phyloP scores from a whole-genome alignment of 768 basidiomycete species.

The Kondoa malvinella region DNA sequence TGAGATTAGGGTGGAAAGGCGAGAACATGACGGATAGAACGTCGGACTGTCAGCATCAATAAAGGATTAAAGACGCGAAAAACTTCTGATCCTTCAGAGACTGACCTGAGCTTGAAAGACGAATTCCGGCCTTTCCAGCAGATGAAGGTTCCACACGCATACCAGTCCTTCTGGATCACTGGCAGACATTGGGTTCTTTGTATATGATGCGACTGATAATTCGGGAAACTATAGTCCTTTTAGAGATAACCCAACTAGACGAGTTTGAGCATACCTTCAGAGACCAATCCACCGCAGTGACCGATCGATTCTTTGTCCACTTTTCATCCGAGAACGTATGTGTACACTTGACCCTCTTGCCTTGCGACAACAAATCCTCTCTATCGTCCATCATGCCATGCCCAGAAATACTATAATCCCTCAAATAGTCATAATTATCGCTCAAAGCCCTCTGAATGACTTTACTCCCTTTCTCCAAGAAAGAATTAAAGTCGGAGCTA shows the following conservation, averaged over 20 bases:
- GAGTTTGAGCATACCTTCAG: conserved; percentile 49
- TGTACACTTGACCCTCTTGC: conserved; percentile 73
- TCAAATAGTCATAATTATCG: conserved; percentile 89
- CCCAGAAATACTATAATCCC: conserved; percentile 80
- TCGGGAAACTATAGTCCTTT: conserved; percentile 59
- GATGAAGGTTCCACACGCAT: conserved; percentile 90
- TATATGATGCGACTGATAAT: conserved; percentile 85
- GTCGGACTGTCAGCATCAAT: conserved; percentile 53
- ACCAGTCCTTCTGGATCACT: conserved; percentile 97
- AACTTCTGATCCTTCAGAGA: too few species aligned
- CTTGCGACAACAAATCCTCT: conserved; percentile 39
- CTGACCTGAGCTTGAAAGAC: conserved; percentile 98
- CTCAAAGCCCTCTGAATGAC: conserved; percentile 87
- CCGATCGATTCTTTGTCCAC: conserved; percentile 78
- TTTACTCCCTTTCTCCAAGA: conserved; percentile 85
- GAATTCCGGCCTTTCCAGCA: conserved; percentile 89
- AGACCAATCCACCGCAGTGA: conserved; percentile 95
- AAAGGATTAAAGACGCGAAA: conserved; percentile 3
- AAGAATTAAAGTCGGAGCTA: conserved; percentile 82
- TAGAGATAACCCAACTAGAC: background rate
- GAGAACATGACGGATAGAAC: conserved; percentile 93
- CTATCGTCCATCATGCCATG: conserved; percentile 29
- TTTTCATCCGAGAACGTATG: conserved; percentile 86
- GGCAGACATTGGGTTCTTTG: conserved; percentile 81
- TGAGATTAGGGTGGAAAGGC: conserved; percentile 88